These are phyloP conservation scores for Candida endomychidarum DNA, from an alignment of 805 yeast species.

Conservation along the genomic window DNA sequence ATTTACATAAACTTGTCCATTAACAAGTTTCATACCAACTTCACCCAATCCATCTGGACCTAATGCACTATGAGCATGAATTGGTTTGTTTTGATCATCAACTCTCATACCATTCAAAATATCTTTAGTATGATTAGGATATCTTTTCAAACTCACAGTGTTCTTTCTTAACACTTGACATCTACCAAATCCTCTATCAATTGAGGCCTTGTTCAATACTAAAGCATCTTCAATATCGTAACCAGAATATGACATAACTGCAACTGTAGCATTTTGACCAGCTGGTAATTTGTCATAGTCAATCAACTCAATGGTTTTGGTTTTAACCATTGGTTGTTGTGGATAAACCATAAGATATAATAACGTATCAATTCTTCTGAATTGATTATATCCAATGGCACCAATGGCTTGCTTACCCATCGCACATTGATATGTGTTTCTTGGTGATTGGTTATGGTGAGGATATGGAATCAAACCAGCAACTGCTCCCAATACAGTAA, in stretches of 20 bases:
- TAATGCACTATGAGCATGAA: conserved; percentile 79
- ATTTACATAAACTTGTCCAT: conserved; percentile 92
- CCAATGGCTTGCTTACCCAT: conserved; percentile 99
- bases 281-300: conserved; percentile 97
- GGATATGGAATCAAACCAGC: conserved; percentile 99
- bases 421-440: conserved; percentile 98
- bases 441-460: conserved; percentile 98
- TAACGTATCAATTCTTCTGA: conserved; percentile 91
- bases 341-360: conserved; percentile 97
- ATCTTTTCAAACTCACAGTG: conserved; percentile 84
- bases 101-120: conserved; percentile 89
- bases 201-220: conserved; percentile 87
- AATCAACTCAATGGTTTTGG: conserved; percentile 92
- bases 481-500: conserved; percentile 88
- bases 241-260: conserved; percentile 98
- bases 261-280: conserved; percentile 98
- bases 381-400: conserved; percentile 96
- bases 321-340: conserved; percentile 98
- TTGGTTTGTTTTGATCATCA: conserved; percentile 76
- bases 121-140: conserved; percentile 92
- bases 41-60: conserved; percentile 97
- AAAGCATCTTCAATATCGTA: conserved; percentile 99
- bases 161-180: conserved; percentile 94
- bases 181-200: conserved; percentile 96
- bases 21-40: conserved; percentile 85